phyloP scores from a whole-genome alignment of 2,329 filamentous ascomycete genomes.

The Claviceps digitariae region DNA sequence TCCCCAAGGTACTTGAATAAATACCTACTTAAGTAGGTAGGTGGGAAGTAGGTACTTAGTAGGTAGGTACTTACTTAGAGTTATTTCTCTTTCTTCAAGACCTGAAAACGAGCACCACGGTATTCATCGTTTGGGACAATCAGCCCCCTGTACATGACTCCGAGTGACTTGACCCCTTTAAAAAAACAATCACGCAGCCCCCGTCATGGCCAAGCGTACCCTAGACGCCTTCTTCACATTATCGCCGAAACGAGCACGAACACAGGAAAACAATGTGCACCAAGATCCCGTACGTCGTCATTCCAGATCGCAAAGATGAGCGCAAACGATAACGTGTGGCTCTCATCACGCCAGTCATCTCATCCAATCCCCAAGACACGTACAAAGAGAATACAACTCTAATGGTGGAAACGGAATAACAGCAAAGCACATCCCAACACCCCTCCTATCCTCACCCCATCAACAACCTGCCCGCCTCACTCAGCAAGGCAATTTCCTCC shows the following conservation, averaged over 20 bases:
- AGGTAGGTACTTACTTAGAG: too few species aligned
- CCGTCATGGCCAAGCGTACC: slow-evolving; percentile 31
- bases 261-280: neutral
- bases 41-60: too few species aligned
- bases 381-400: too few species aligned
- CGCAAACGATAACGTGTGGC: rapidly evolving
- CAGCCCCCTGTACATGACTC: neutral
- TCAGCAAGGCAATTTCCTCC: slow-evolving; percentile 26
- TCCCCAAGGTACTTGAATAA: too few species aligned
- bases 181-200: neutral
- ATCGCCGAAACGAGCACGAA: slow-evolving; percentile 12
- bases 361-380: too few species aligned
- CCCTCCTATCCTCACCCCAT: slow-evolving; percentile 38
- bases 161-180: neutral
- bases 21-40: too few species aligned
- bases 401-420: neutral
- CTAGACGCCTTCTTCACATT: slow-evolving; percentile 53
- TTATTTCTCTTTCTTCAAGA: neutral
- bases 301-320: rapidly evolving
- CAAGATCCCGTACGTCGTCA: neutral
- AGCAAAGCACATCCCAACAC: slow-evolving; percentile 20
- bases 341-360: too few species aligned
- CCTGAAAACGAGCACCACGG: neutral
- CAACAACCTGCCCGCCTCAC: slow-evolving; percentile 23
- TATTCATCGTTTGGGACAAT: neutral